phyloP scores from a whole-genome alignment of 352 stramenopile genomes.

The Phytopythium vexans region DNA sequence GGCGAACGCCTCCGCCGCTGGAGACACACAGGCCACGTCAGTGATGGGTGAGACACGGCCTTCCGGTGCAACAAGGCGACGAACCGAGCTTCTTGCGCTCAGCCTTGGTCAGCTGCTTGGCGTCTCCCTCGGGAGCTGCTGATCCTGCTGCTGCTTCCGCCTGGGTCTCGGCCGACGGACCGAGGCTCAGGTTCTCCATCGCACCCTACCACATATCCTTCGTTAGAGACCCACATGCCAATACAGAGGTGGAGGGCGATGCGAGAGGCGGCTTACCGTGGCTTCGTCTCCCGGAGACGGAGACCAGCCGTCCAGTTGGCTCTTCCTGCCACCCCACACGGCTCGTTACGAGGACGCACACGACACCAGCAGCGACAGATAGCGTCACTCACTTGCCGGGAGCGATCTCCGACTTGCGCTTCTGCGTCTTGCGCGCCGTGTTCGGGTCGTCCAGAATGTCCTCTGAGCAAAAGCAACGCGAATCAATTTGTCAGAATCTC shows the following conservation, averaged over 20 bases:
- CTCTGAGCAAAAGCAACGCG: conserved; percentile 9
- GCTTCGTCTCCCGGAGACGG: conserved; percentile 25
- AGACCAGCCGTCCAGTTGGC: conserved; percentile 63
- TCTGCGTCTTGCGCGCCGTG: conserved; percentile 15
- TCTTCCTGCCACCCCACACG: conserved; percentile 20
- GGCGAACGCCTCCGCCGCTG: conserved; percentile 60
- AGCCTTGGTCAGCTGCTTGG: conserved; percentile 55
- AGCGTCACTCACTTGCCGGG: conserved; percentile 5
- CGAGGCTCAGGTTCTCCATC: conserved; percentile 60
- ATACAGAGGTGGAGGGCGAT: background rate
- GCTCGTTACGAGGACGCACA: background rate
- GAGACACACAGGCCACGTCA: background rate
- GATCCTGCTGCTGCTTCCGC: conserved; percentile 6
- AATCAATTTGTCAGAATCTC: background rate
- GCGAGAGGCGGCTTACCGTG: background rate
- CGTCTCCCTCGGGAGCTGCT: conserved; percentile 3
- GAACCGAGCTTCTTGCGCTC: conserved; percentile 65
- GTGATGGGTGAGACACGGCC: background rate
- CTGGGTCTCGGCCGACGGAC: conserved; percentile 14
- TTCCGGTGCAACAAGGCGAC: background rate
- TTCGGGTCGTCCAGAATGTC: conserved; percentile 29
- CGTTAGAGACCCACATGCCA: background rate
- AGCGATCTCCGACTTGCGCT: conserved; percentile 20
- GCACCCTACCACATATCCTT: background rate
- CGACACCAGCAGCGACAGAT: conserved; percentile 7